Evolutionary conservation across 208 protist genomes (phyloP).

Genomic region (Leishmania amazonensis): DNA sequence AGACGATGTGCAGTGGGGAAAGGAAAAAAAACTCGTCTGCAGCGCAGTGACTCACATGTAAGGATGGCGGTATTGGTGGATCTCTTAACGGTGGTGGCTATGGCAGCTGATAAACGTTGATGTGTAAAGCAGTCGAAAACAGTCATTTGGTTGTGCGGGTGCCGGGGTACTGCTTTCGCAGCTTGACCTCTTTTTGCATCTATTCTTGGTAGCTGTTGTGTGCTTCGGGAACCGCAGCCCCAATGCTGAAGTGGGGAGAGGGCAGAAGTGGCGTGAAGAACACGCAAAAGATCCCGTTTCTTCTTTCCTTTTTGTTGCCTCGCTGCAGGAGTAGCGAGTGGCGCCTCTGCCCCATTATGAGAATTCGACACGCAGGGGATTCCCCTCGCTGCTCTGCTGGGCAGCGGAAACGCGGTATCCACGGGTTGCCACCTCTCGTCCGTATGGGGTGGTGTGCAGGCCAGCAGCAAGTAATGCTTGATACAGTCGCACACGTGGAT

Average conservation of each 20-base stretch:
- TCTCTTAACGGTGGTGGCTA: neutral
- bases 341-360: conserved; percentile 7
- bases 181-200: neutral
- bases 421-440: conserved; percentile 62
- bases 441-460: conserved; percentile 79
- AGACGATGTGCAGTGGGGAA: neutral
- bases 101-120: neutral
- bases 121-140: neutral
- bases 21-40: neutral
- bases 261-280: neutral
- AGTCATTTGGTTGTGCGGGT: conserved; percentile 1
- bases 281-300: neutral
- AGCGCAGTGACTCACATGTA: neutral
- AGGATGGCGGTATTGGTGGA: neutral
- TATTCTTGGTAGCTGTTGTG: neutral
- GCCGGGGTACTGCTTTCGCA: neutral
- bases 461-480: conserved; percentile 75
- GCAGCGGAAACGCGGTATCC: conserved; percentile 69
- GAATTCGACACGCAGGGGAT: conserved; percentile 53
- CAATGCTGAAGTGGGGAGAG: neutral
- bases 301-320: neutral
- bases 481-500: conserved; percentile 82
- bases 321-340: neutral
- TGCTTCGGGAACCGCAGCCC: neutral
- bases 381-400: conserved; percentile 72